Conservation (phyloP, 129 eudicot genomes). For the Glebionis coronaria region DNA sequence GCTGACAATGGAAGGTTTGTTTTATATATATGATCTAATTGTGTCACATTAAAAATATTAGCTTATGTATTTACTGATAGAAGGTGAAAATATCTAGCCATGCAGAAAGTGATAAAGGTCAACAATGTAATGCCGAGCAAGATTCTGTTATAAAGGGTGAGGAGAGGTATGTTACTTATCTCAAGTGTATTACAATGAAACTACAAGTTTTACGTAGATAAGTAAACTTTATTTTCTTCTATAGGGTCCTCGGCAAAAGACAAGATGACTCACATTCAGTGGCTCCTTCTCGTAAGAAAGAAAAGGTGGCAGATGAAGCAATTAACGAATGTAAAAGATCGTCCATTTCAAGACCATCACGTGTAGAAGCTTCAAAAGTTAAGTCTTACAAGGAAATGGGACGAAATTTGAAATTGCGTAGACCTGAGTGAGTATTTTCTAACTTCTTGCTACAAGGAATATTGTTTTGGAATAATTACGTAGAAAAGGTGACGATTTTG, state of each 20-base stretch:
- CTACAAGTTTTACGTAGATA: background rate
- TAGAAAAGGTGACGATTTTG: too few species aligned
- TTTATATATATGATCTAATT: too few species aligned
- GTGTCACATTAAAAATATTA: background rate
- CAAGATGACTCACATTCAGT: slow-evolving; percentile 28
- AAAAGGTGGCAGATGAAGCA: slow-evolving; percentile 13
- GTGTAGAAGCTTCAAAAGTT: too few species aligned
- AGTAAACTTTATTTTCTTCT: background rate
- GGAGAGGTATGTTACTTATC: slow-evolving; percentile 25
- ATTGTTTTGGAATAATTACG: too few species aligned
- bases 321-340: slow-evolving; percentile 37
- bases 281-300: slow-evolving; percentile 18
- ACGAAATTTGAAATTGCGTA: too few species aligned
- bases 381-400: too few species aligned
- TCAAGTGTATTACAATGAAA: background rate
- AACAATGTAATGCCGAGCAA: slow-evolving; percentile 21
- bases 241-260: slow-evolving; percentile 36
- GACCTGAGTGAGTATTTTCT: too few species aligned
- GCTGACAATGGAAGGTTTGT: slow-evolving; percentile 51
- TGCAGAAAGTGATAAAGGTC: slow-evolving; percentile 25
- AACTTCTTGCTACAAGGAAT: too few species aligned
- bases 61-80: background rate
- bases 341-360: slow-evolving; percentile 58
- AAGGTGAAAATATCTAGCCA: slow-evolving; percentile 33
- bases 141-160: slow-evolving; percentile 30